Conservation (phyloP, 129 eudicot species). For the Scalesia atractyloides region DNA sequence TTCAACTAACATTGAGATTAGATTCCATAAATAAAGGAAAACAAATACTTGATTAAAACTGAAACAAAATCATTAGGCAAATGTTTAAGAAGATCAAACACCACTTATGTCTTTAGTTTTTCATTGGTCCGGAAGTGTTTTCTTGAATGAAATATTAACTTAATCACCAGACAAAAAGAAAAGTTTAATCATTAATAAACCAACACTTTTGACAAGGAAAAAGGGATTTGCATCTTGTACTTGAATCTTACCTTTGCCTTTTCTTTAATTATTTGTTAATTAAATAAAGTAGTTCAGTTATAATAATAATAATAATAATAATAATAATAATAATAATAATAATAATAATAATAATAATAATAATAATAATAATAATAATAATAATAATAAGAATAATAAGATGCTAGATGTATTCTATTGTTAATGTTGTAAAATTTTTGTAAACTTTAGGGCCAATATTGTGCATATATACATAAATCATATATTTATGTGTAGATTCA, state of each 20-base stretch:
- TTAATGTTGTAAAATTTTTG: background rate
- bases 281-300: background rate
- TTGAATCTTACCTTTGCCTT: constrained; percentile 32
- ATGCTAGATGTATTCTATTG: background rate
- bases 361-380: too few species aligned
- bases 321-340: background rate
- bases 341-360: background rate
- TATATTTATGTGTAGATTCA: background rate
- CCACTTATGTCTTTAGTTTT: constrained; percentile 29
- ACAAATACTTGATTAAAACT: constrained; percentile 31
- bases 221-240: constrained; percentile 40
- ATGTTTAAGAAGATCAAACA: constrained; percentile 30
- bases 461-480: background rate
- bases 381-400: background rate
- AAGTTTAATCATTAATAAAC: constrained; percentile 33
- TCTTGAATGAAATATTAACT: constrained; percentile 17
- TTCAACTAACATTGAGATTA: constrained; percentile 35
- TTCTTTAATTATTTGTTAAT: constrained; percentile 1
- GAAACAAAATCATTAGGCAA: constrained; percentile 35
- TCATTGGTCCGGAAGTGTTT: constrained; percentile 35
- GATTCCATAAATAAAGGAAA: constrained; percentile 37
- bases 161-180: constrained; percentile 38
- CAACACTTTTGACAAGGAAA: constrained; percentile 27
- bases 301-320: background rate
- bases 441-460: background rate